Percentiles rank a stretch among this genome's conserved stretches.
phyloP scores from a whole-genome alignment of 164 flowering plant species.

The Kingdonia uniflora region DNA sequence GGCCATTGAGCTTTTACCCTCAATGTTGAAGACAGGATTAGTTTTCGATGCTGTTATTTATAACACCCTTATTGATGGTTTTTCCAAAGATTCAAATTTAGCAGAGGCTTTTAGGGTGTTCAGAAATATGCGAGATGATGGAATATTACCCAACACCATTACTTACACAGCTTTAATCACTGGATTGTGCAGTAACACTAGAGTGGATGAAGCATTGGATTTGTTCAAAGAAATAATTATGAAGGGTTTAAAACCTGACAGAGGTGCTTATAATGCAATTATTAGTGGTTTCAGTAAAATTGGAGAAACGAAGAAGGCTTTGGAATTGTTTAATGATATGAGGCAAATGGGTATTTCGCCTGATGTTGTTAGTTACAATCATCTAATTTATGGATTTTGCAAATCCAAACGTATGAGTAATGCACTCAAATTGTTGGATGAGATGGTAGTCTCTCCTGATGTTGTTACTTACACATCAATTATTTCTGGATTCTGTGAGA shows the following conservation, averaged over 20 bases:
- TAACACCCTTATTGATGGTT: conserved; percentile 39
- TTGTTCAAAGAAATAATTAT: conserved; percentile 31
- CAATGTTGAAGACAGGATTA: conserved; percentile 39
- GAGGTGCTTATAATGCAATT: conserved; percentile 37
- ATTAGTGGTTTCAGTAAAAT: conserved; percentile 42
- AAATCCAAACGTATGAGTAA: conserved; percentile 24
- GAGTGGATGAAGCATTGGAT: conserved; percentile 24
- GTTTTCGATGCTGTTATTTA: conserved; percentile 32
- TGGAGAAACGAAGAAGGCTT: conserved; percentile 33
- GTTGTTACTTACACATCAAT: conserved; percentile 28
- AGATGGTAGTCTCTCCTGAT: conserved; percentile 39
- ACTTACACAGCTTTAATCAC: conserved; percentile 33
- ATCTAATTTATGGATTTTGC: conserved; percentile 41
- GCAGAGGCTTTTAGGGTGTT: conserved; percentile 29
- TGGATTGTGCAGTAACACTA: conserved; percentile 18
- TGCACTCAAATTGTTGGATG: conserved; percentile 20
- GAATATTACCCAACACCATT: conserved; percentile 25
- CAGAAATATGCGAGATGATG: conserved; percentile 27
- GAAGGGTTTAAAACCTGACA: conserved; percentile 32
- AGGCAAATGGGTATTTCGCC: conserved; percentile 20
- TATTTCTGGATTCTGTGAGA: conserved; percentile 24
- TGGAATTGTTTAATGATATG: conserved; percentile 30
- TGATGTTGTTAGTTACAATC: conserved; percentile 41
- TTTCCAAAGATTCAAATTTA: conserved; percentile 29
- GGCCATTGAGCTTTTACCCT: conserved; percentile 31